Evolutionary conservation across 805 yeast species (phyloP), one percentile per base, ranked within the genome.

Genomic region (Yamadazyma tumulicola): DNA sequence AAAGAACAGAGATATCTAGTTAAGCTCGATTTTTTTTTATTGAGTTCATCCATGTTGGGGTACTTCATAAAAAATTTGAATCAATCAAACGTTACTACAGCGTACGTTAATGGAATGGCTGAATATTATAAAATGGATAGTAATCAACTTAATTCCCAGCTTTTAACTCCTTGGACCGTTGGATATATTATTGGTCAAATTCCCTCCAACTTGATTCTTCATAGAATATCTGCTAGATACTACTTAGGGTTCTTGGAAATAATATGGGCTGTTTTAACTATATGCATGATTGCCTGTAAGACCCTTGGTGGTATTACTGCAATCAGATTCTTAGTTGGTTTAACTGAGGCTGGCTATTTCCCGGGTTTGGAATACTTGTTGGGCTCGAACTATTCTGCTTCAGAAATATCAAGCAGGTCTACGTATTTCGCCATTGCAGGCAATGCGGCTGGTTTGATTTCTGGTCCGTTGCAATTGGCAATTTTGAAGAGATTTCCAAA

Each of bases 361-460:
- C 83, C 87, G 5, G 77, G 76, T 13, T 65, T 77, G 36, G 82
- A 79, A 46, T 78, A 74, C 45, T 55, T 77, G 29, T 47, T 59
- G 7, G 64, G 64, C 11, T 50, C 55, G n/a, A 51, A 53, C 35
- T 56, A 56, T 32, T 41, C 51, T 5, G 47, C 52, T 2, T 35
- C 34, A n/a, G 65, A 59, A 31, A 37, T 59, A 24, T 43, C 57
- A 10, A 54, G 52, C 24, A 33, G 66, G 29, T 49, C 61, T 6
- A 47, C 63, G 2, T 54, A 45, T 32, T 57, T 60, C 39, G 59
- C 64, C 1, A 45, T 54, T 11, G 51, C 63, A 3, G 51, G 54
- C 7, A 45, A 42, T 24, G 55, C 50, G 4, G 59, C 63, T 4
- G 39, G 49, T 4, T 40, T 60, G 25, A 47, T 59, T 3, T 55